Percentiles rank a stretch among this genome's conserved stretches.
phyloP scores from a whole-genome alignment of 352 stramenopile species.

The Phytophthora sp. region DNA sequence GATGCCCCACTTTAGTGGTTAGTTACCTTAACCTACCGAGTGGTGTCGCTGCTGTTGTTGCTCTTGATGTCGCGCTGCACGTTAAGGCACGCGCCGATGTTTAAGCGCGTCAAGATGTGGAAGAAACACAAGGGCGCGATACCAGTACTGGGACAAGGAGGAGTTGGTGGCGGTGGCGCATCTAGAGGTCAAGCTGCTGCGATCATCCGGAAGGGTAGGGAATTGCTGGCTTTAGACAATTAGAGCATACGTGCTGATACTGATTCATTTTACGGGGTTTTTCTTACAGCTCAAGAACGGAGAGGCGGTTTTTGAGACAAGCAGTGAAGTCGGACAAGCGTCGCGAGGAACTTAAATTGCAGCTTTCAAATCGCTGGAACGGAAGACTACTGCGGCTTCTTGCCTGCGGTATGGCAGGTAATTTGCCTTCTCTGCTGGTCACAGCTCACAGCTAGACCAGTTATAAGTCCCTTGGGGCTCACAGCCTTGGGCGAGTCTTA shows the following conservation, averaged over 20 bases:
- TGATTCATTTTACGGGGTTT: background rate
- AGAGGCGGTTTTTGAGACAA: conserved; percentile 50
- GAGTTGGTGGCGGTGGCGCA: conserved; percentile 53
- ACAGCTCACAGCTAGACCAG: conserved; percentile 19
- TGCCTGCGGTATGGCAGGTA: conserved; percentile 27
- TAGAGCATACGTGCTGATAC: background rate
- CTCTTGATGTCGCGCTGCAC: conserved; percentile 39
- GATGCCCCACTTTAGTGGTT: background rate
- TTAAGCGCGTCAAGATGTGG: conserved; percentile 89
- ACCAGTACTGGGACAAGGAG: conserved; percentile 73
- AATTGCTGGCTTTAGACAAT: background rate
- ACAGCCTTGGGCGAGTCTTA: conserved; percentile 28
- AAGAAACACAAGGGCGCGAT: conserved; percentile 88
- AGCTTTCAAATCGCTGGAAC: conserved; percentile 12
- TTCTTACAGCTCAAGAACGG: conserved; percentile 55
- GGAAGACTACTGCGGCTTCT: conserved; percentile 26
- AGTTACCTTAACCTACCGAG: conserved; percentile 35
- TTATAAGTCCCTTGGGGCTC: conserved; percentile 13
- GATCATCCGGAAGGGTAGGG: conserved; percentile 80
- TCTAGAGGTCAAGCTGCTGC: conserved; percentile 77
- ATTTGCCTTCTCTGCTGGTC: conserved; percentile 17
- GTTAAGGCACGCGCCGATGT: conserved; percentile 90
- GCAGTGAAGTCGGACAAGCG: background rate
- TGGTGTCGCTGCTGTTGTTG: conserved; percentile 39
- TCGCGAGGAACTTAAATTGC: conserved; percentile 5